phyloP scores from a whole-genome alignment of 331 rosid species.

The Saraca asoca region DNA sequence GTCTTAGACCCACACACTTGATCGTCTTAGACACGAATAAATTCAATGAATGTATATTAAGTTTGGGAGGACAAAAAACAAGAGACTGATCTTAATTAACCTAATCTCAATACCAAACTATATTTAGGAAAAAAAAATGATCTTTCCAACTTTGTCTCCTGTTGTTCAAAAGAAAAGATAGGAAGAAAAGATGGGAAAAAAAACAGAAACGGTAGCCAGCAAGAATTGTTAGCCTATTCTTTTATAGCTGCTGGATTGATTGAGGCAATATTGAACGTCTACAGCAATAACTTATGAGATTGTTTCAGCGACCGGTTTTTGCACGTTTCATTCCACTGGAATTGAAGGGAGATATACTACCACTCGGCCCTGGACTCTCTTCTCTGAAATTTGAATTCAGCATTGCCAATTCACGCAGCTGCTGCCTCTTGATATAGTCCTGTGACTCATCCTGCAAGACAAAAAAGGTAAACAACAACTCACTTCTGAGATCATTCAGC shows the following conservation, averaged over 20 bases:
- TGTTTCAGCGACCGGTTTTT: conserved; percentile 77
- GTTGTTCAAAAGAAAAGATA: conserved; percentile 43
- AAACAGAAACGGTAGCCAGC: conserved; percentile 72
- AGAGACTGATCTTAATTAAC: conserved; percentile 57
- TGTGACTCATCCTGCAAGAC: conserved; percentile 81
- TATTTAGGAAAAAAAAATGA: conserved; percentile 30
- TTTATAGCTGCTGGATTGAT: conserved; percentile 47
- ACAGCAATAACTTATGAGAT: conserved; percentile 38
- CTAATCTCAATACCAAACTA: conserved; percentile 68
- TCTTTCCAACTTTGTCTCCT: conserved; percentile 46
- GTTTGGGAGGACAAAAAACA: conserved; percentile 41
- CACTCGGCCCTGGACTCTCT: conserved; percentile 92
- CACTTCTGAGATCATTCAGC: conserved; percentile 26
- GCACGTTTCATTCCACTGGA: conserved; percentile 97
- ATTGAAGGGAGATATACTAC: conserved; percentile 89
- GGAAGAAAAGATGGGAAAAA: conserved; percentile 42
- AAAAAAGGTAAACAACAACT: conserved; percentile 18
- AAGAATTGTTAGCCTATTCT: conserved; percentile 59
- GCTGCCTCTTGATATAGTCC: conserved; percentile 89
- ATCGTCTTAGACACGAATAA: conserved; percentile 84
- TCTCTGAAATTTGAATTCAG: conserved; percentile 88
- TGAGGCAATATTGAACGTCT: conserved; percentile 27
- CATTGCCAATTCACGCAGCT: conserved; percentile 84
- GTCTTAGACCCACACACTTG: conserved; percentile 52
- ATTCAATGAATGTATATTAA: conserved; percentile 85